These are phyloP conservation scores for Puccinellia tenuiflora DNA, from an alignment of 176 grass and related monocot species.

Conservation along the genomic window DNA sequence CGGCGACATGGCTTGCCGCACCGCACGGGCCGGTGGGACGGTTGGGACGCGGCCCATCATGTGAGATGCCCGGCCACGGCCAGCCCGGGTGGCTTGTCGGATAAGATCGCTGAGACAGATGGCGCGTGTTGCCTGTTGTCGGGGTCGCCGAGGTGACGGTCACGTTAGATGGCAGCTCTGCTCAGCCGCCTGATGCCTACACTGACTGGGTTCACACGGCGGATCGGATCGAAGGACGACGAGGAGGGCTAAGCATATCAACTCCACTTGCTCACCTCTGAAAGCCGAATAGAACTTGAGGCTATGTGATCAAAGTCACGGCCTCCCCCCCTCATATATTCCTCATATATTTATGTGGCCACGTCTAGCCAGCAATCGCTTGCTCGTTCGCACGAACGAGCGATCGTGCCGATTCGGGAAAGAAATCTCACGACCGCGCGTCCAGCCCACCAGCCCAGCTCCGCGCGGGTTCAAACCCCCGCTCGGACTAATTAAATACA, in stretches of 20 bases:
- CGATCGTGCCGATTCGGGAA: too few species aligned
- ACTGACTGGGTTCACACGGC: neutral
- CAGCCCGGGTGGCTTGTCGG: neutral
- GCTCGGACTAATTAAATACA: too few species aligned
- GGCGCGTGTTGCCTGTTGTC: neutral
- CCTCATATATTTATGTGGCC: too few species aligned
- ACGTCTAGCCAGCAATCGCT: too few species aligned
- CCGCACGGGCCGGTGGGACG: neutral
- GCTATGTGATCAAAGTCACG: too few species aligned
- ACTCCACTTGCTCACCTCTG: too few species aligned
- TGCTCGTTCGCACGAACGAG: too few species aligned
- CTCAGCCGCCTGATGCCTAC: neutral
- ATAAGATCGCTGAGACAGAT: neutral
- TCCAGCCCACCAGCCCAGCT: too few species aligned
- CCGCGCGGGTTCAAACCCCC: too few species aligned
- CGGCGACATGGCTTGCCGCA: constrained; percentile 15
- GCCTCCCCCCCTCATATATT: too few species aligned
- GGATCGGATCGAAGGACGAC: neutral
- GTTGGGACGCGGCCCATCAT: constrained; percentile 15
- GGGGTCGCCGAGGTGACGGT: neutral
- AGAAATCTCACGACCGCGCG: too few species aligned
- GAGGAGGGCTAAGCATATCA: neutral
- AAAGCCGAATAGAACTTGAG: too few species aligned
- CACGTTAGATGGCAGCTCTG: neutral
- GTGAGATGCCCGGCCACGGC: constrained; percentile 10